phyloP scores from a whole-genome alignment of 2,329 filamentous ascomycete genomes.

The Magnaporthales sp. region DNA sequence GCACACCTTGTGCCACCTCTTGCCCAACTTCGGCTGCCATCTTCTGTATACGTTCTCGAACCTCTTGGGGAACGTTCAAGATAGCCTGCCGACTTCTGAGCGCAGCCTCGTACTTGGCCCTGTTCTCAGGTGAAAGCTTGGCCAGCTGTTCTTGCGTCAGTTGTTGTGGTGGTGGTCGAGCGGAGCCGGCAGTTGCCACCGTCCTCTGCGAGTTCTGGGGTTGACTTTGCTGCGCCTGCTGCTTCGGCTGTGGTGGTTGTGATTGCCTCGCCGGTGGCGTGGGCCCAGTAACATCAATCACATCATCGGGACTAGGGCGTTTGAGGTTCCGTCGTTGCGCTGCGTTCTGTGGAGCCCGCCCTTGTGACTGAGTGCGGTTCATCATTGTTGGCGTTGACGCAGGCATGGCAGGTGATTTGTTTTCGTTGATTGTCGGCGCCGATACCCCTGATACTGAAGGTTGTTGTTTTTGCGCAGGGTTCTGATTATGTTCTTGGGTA shows the following conservation, averaged over 20 bases:
- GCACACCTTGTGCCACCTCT: background rate
- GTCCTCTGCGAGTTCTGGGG: background rate
- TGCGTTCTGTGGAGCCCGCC: slow-evolving; percentile 36
- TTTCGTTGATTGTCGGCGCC: slow-evolving; percentile 11
- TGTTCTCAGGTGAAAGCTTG: slow-evolving; percentile 33
- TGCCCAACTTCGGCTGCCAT: background rate
- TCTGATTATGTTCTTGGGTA: slow-evolving; percentile 16
- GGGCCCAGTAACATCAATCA: slow-evolving; percentile 18
- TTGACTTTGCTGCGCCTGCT: background rate
- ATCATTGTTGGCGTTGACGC: background rate
- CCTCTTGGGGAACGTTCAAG: background rate
- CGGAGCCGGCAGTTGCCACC: background rate
- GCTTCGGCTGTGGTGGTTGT: slow-evolving; percentile 17
- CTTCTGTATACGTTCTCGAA: background rate
- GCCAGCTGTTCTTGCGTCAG: slow-evolving; percentile 29
- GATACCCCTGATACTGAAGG: slow-evolving; percentile 26
- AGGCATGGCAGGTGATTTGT: background rate
- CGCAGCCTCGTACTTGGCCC: slow-evolving; percentile 31
- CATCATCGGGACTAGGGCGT: slow-evolving; percentile 39
- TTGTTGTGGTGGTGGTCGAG: slow-evolving; percentile 16
- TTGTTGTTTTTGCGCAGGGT: slow-evolving; percentile 22
- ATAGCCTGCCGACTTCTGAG: slow-evolving; percentile 12
- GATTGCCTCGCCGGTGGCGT: slow-evolving; percentile 14
- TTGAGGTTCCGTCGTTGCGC: slow-evolving; percentile 38
- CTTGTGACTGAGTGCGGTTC: slow-evolving; percentile 13